These are phyloP conservation scores for Herpetomonas muscarum DNA, from an alignment of 208 protist genomes.

Conservation along the genomic window DNA sequence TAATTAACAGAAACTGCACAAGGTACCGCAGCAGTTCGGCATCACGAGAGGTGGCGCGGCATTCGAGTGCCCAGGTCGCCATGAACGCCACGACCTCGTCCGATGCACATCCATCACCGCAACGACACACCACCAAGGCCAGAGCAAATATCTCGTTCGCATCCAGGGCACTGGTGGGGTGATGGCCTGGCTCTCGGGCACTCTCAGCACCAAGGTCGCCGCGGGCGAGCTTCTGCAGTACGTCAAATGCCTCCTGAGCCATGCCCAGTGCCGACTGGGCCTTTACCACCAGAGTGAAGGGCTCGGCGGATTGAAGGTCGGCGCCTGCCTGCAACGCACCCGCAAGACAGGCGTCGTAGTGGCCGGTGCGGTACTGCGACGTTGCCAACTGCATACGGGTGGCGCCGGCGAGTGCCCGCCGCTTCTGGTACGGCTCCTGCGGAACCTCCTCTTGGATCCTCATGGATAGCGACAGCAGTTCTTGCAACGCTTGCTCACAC, in stretches of 20 bases:
- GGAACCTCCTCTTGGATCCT: slow-evolving; percentile 6
- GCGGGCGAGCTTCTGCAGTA: not conserved
- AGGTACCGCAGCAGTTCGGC: no score
- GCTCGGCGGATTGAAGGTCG: slow-evolving; percentile 28
- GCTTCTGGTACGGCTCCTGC: slow-evolving; percentile 1
- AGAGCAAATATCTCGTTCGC: not conserved
- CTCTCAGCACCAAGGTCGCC: not conserved
- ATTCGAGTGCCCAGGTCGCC: no score
- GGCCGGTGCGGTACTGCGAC: slow-evolving; percentile 11
- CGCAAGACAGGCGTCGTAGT: slow-evolving; percentile 9
- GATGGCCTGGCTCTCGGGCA: not conserved
- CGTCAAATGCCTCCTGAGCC: not conserved
- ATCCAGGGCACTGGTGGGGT: not conserved
- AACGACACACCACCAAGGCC: no score
- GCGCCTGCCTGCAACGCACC: slow-evolving; percentile 6
- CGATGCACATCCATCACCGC: no score
- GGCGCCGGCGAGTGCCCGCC: slow-evolving; percentile 21
- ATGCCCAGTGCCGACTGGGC: slow-evolving; percentile 6
- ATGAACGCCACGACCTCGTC: not conserved
- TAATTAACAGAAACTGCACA: no score
- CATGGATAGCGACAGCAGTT: slow-evolving; percentile 25
- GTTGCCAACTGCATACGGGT: slow-evolving; percentile 26
- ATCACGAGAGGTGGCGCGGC: no score
- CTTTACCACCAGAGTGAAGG: slow-evolving; percentile 18
- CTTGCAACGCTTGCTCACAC: slow-evolving; percentile 3